Evolutionary conservation across 352 stramenopile species (phyloP), one percentile per base, ranked within the genome.

Genomic region (Phytopythium vexans): DNA sequence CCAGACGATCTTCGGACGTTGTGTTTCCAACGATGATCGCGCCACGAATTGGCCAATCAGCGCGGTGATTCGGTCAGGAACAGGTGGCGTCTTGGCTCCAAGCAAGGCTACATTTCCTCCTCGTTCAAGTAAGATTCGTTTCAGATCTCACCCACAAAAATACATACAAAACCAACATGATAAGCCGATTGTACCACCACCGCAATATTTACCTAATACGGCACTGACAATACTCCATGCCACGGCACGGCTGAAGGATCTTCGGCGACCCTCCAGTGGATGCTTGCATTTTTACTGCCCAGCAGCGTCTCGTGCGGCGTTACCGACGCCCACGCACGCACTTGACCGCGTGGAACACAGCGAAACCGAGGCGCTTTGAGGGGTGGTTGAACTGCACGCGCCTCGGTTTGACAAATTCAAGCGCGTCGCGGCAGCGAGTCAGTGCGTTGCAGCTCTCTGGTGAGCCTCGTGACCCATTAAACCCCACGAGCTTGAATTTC

Each of bases 131-230:
- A 49, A 11, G 41, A 52, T 42, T 48, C 32, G 60, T 63, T 67
- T 64, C 56, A 8, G 27, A 49, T 43, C 47, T 69, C 52, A 69
- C 61, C 65, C 65, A 67, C 64, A 64, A 70, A 74, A 68, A 21
- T 12, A 10, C 34, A 27, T 27, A 42, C n/a, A 41, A 4, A 1
- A 7, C 8, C 45, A 41, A 34, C 41, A 31, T 16, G 11, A 16
- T 33, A n/a, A 32, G 45, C 33, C n/a, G 45, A 52, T 52, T 32
- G 45, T 8, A 15, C 12, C 27, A n/a, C 27, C 4, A 1, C 10
- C 35, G 21, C 45, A 9, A 8, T 8, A 35, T 52, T 33, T 41
- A 52, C 45, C 36, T 52, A n/a, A 52, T 1, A 7, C 12, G 45
- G 8, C 10, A 3, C 2, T 3, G 8, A 52, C 45, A 10, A 52